Conservation (phyloP, 2,329 filamentous ascomycete genomes). For the Tolypocladium capitatum region DNA sequence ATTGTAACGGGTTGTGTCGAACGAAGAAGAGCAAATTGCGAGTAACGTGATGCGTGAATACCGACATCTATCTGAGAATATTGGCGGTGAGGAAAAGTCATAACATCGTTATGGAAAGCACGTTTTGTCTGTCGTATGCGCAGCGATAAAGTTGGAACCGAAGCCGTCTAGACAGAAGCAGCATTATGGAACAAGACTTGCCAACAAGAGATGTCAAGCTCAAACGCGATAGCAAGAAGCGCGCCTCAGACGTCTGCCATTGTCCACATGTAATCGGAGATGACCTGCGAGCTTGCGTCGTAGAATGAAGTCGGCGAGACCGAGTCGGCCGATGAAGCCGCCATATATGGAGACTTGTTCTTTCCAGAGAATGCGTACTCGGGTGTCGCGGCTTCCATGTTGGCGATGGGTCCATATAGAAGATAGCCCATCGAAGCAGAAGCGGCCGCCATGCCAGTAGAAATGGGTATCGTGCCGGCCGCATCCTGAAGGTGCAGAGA, state of each 20-base stretch:
- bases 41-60: neutral
- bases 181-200: too few species aligned
- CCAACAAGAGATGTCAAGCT: neutral
- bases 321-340: neutral
- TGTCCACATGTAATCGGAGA: constrained; percentile 1
- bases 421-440: neutral
- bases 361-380: neutral
- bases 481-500: neutral
- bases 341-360: neutral
- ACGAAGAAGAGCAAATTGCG: too few species aligned
- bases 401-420: neutral
- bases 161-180: neutral
- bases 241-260: constrained; percentile 1
- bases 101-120: neutral
- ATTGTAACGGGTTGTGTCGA: too few species aligned
- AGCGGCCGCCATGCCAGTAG: neutral
- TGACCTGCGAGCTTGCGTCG: neutral
- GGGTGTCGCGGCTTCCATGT: neutral
- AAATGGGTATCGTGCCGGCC: neutral
- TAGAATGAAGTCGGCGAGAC: neutral
- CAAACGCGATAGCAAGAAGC: neutral
- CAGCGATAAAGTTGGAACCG: neutral
- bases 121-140: neutral
- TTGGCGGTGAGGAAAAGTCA: neutral
- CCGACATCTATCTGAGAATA: neutral